These are phyloP conservation scores for Globisporangium sylvaticum DNA, from an alignment of 352 stramenopile species.

Conservation along the genomic window DNA sequence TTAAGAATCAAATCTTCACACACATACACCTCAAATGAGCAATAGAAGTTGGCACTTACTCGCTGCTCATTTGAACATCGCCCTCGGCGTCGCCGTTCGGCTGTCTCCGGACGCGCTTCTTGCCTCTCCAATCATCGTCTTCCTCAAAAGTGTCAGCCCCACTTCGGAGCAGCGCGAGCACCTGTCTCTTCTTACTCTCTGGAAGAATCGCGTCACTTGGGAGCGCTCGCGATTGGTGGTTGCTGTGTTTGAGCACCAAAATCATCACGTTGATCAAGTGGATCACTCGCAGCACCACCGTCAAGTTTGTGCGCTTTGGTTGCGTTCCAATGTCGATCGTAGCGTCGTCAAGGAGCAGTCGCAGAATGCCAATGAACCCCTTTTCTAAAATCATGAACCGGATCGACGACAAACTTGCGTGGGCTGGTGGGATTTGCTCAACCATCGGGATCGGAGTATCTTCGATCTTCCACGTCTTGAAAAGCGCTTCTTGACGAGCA, in stretches of 20 bases:
- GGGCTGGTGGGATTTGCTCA: conserved; percentile 42
- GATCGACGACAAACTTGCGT: conserved; percentile 48
- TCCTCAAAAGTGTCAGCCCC: conserved; percentile 65
- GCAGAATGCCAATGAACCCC: conserved; percentile 56
- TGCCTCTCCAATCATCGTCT: conserved; percentile 40
- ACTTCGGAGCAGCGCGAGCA: conserved; percentile 45
- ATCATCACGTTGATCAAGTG: conserved; percentile 68
- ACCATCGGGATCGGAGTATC: conserved; percentile 68
- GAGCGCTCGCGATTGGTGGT: conserved; percentile 14
- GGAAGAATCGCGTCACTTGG: conserved; percentile 28
- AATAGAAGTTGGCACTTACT: conserved; percentile 27
- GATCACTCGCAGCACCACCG: conserved; percentile 58
- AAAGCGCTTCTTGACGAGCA: conserved; percentile 73
- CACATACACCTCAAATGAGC: background rate
- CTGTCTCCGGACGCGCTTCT: conserved; percentile 71
- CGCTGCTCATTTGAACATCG: conserved; percentile 69
- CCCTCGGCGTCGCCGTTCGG: conserved; percentile 30
- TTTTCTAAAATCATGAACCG: conserved; percentile 63
- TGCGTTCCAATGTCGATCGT: conserved; percentile 17
- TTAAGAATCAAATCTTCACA: background rate
- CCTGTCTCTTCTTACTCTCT: conserved; percentile 47
- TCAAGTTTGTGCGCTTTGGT: conserved; percentile 60
- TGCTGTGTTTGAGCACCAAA: conserved; percentile 50
- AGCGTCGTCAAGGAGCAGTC: conserved; percentile 63
- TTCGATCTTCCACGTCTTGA: conserved; percentile 75